Conservation (phyloP, 257 asterid genomes). For the Fraxinus americana region DNA sequence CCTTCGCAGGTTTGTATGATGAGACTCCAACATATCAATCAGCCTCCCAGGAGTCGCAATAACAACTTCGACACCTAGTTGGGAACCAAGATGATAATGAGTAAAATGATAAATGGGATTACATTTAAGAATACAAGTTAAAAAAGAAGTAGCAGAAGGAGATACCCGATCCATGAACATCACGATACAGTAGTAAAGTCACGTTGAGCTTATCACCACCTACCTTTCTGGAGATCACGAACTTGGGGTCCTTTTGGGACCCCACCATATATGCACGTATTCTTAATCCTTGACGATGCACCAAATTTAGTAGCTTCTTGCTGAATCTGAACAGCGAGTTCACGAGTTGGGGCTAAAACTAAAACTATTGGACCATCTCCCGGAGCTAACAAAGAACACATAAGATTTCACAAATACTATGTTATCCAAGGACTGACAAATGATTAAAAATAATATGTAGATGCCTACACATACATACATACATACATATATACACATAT, state of each 20-base stretch:
- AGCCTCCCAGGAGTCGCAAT: constrained; percentile 95
- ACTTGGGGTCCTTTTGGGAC: constrained; percentile 99
- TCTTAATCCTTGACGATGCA: constrained; percentile 98
- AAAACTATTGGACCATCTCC: constrained; percentile 99
- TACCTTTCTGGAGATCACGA: constrained; percentile 99
- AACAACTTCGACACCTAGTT: constrained; percentile 81
- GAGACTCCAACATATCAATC: constrained; percentile 92
- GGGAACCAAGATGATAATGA: constrained; percentile 22
- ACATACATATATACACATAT: too few species aligned
- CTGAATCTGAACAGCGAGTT: constrained; percentile 99
- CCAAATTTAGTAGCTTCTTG: constrained; percentile 98
- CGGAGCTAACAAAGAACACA: constrained; percentile 63
- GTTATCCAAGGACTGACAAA: constrained; percentile 30
- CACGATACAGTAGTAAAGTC: constrained; percentile 99
- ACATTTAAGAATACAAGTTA: constrained; percentile 21
- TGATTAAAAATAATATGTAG: constrained; percentile 2
- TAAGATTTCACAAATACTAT: constrained; percentile 30
- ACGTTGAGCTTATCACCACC: constrained; percentile 99
- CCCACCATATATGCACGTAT: constrained; percentile 99
- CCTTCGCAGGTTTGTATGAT: constrained; percentile 84
- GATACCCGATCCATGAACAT: constrained; percentile 99
- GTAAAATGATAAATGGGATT: constrained; percentile 18
- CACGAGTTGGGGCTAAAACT: constrained; percentile 99
- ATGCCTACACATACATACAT: neutral
- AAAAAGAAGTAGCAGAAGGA: constrained; percentile 72